A percentile compares a stretch with the other conserved stretches of the same genome.
These are phyloP conservation scores for Gynandropsis gynandra DNA, from an alignment of 345 rosid genomes.

Conservation along the genomic window DNA sequence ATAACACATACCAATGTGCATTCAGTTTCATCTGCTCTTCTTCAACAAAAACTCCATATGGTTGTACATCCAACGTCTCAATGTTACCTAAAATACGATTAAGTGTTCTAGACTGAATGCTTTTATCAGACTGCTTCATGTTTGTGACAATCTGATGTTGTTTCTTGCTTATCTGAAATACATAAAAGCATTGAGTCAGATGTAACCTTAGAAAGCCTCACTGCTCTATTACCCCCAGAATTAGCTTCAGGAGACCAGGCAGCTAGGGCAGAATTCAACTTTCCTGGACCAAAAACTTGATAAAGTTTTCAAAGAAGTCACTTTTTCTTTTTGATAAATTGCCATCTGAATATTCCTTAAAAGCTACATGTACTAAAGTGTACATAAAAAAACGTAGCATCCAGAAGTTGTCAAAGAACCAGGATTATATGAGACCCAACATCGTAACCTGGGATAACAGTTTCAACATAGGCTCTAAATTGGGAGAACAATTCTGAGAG, in stretches of 20 bases:
- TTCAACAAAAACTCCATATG: conserved; percentile 81
- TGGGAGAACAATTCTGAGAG: conserved; percentile 10
- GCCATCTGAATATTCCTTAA: no score
- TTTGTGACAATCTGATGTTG: conserved; percentile 81
- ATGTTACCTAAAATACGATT: conserved; percentile 66
- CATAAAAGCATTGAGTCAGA: conserved; percentile 19
- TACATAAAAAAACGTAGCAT: no score
- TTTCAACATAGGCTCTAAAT: not conserved
- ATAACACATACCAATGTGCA: conserved; percentile 65
- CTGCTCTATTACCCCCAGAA: no score
- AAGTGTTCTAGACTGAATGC: conserved; percentile 66
- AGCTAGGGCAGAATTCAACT: no score
- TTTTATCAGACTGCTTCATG: conserved; percentile 81
- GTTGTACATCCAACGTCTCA: conserved; percentile 58
- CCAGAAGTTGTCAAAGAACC: no score
- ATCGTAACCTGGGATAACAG: no score
- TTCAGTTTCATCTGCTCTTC: conserved; percentile 79
- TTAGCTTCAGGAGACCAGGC: no score
- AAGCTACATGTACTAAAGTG: no score
- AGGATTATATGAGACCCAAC: no score
- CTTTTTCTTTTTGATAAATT: no score
- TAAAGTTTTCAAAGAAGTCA: no score
- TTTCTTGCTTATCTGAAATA: conserved; percentile 86
- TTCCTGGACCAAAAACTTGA: no score
- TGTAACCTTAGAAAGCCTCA: conserved; percentile 19